Evolutionary conservation across 257 asterid species (phyloP).

Genomic region (Solanum medicagineum): DNA sequence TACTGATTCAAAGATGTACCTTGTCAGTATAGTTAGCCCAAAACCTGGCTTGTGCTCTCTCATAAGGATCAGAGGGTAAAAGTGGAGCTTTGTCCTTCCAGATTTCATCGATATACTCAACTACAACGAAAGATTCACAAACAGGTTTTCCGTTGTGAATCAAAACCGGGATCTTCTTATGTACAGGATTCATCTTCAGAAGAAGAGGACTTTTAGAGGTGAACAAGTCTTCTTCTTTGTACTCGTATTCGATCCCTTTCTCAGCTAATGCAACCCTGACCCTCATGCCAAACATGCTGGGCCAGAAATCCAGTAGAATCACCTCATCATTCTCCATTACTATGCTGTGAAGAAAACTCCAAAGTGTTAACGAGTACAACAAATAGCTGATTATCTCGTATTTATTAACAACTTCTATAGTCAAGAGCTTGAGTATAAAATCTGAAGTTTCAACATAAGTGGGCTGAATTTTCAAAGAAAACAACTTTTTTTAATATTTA

Average conservation of each 20-base stretch:
- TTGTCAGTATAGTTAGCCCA: neutral
- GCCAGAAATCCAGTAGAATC: slow-evolving; percentile 1
- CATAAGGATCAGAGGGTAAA: slow-evolving; percentile 2
- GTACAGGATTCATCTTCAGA: neutral
- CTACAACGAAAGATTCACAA: neutral
- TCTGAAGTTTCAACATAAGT: neutral
- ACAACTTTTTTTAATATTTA: no score
- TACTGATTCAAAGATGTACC: neutral
- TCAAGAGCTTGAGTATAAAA: neutral
- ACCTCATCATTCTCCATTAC: neutral
- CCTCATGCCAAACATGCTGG: slow-evolving; percentile 1
- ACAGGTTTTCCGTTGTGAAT: neutral
- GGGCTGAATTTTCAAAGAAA: neutral
- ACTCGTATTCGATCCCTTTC: neutral
- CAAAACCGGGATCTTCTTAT: slow-evolving; percentile 1
- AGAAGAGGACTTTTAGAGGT: neutral
- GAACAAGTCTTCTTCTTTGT: neutral
- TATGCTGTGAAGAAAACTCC: neutral
- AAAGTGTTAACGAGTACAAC: neutral
- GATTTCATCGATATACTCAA: slow-evolving; percentile 1
- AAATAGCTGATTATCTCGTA: neutral
- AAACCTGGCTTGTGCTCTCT: neutral
- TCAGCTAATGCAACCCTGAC: neutral
- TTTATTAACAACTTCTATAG: neutral
- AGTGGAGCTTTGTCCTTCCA: neutral